A percentile compares a stretch with the other conserved stretches of the same genome.
Evolutionary conservation across 2,329 filamentous ascomycete species (phyloP).

Genomic region (Drechslerella stenobrocha): DNA sequence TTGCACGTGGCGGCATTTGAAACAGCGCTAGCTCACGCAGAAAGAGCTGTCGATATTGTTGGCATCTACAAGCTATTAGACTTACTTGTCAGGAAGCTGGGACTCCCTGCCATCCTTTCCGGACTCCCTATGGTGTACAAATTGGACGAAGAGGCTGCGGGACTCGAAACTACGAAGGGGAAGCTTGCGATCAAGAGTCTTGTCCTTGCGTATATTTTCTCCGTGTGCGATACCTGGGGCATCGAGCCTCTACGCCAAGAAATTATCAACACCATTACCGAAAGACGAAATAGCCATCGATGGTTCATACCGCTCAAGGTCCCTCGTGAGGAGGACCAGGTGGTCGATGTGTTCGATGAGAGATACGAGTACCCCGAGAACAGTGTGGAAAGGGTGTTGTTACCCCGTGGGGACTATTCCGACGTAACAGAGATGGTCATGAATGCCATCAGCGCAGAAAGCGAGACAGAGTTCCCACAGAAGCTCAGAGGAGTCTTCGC

Average conservation of each 20-base stretch:
- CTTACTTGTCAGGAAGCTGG: constrained; percentile 73
- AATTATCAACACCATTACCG: constrained; percentile 74
- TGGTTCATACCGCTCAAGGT: constrained; percentile 77
- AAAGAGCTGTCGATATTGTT: constrained; percentile 73
- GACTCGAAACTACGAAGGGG: constrained; percentile 66
- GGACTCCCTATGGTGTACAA: constrained; percentile 87
- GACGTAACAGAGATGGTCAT: constrained; percentile 54
- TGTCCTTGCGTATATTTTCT: constrained; percentile 87
- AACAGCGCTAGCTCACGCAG: constrained; percentile 72
- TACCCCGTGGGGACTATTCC: constrained; percentile 60
- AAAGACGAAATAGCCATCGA: constrained; percentile 71
- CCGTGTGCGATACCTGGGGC: constrained; percentile 73
- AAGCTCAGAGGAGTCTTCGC: constrained; percentile 75
- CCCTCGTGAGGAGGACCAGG: constrained; percentile 62
- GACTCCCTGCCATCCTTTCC: constrained; percentile 76
- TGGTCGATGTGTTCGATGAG: constrained; percentile 57
- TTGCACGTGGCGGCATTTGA: constrained; percentile 90
- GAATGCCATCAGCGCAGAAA: constrained; percentile 54
- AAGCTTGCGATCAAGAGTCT: constrained; percentile 81
- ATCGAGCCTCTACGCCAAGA: constrained; percentile 73
- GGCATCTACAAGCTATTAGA: constrained; percentile 76
- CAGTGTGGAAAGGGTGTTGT: constrained; percentile 65
- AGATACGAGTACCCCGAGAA: constrained; percentile 68
- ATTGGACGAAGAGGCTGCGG: constrained; percentile 79
- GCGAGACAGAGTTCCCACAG: constrained; percentile 65